Base-by-base conservation (phyloP, 2,329 filamentous ascomycete genomes). In the Neopestalotiopsis sp. region DNA sequence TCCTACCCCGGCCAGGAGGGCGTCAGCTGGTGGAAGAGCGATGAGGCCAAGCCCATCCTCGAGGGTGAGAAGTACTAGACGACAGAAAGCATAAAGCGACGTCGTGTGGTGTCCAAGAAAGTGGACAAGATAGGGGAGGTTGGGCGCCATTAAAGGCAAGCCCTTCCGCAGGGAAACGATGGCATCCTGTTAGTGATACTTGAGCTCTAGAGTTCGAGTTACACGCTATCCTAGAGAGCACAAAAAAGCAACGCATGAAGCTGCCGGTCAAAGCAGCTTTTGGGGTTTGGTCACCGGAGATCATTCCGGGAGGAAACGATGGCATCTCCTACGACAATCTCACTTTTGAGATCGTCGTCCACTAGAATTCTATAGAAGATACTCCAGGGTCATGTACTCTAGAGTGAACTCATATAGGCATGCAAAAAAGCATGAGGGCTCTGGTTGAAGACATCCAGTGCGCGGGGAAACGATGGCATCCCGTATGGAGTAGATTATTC, bases 1-100 rank as follows among this genome's bases (percentile, higher is more conserved):
- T 87, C 88, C 64, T 97, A 90, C 79, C 94, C 94, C 1, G 94
- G 94, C 7, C 88, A 91, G 76, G 86, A 91, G 71, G 91, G 91
- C 4, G 91, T 93, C 73, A 93, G 93, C 77, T 97, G 94, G 93
- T 97, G 94, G 94, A 90, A 84, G 81, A 91, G 87, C 62, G 91
- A 94, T 49, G 92, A 93, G 81, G 94, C 94, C n/a, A 92, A 84
- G 82, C 82, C 85, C 0, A 95, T 96, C 73, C 80, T 95, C 45
- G 90, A 94, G 69, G 87, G 87, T 0, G 83, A 82, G 66, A 88
- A 88, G 79, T 85, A 88, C 65, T 88, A 81, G 57, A 30, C 30
- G 57, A 24, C 10, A 34, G 20, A 57, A 58, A 14, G n/a, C 17
- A 61, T 28, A 6, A 49, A 6, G 10, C 7, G 12, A 57, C 24